Conservation (phyloP, 768 basidiomycete genomes). For the Boletus rufocinnamomeus region DNA sequence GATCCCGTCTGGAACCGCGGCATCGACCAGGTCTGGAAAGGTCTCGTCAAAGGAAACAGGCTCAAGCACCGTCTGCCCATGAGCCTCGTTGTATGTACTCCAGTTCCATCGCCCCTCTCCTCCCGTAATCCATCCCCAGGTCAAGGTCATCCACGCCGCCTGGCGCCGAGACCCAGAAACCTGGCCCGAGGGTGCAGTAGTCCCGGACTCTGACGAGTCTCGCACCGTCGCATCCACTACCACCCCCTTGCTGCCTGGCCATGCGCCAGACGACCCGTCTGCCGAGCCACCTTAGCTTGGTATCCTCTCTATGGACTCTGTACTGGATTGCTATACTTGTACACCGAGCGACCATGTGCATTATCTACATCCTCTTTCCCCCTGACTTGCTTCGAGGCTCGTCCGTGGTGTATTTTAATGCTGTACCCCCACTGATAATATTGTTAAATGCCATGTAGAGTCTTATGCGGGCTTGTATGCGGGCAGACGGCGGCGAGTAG, state of each 20-base stretch:
- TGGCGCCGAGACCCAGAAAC: conserved; percentile 73
- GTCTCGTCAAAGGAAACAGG: conserved; percentile 56
- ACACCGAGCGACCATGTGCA: neutral
- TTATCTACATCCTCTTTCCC: neutral
- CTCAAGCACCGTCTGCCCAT: conserved; percentile 67
- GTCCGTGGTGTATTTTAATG: conserved; percentile 11
- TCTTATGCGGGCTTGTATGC: conserved; percentile 18
- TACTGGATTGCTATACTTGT: neutral
- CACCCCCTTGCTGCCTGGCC: neutral
- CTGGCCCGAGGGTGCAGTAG: conserved; percentile 66
- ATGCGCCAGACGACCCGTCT: neutral
- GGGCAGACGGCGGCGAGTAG: conserved; percentile 23
- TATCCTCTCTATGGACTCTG: neutral
- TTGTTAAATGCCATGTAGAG: conserved; percentile 14
- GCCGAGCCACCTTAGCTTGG: conserved; percentile 6
- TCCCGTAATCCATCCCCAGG: conserved; percentile 41
- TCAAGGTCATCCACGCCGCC: conserved; percentile 70
- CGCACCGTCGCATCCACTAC: neutral
- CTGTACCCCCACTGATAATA: conserved; percentile 4
- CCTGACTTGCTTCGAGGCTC: neutral
- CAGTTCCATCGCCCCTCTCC: neutral
- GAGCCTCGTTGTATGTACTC: conserved; percentile 55
- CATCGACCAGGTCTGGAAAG: conserved; percentile 63
- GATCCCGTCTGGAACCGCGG: conserved; percentile 59
- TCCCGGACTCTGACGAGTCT: conserved; percentile 64